phyloP scores from a whole-genome alignment of 768 basidiomycete species.

The Boletus speciosus region DNA sequence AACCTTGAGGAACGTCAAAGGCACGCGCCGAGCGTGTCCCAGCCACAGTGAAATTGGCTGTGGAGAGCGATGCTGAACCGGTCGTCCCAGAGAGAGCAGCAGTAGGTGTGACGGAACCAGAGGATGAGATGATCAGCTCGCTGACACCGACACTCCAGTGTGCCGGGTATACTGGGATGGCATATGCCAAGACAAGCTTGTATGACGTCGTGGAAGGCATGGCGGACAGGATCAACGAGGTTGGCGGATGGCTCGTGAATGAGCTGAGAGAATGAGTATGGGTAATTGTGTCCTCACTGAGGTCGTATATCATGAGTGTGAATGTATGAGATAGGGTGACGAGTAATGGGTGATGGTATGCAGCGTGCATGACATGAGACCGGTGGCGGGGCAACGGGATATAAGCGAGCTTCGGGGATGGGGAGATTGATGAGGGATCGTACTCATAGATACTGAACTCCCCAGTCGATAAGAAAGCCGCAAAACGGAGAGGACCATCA shows the following conservation, averaged over 20 bases:
- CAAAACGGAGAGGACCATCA: conserved; percentile 41
- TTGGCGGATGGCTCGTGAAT: conserved; percentile 76
- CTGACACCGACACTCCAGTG: conserved; percentile 81
- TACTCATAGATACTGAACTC: conserved; percentile 61
- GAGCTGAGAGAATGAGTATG: conserved; percentile 69
- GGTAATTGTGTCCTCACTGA: conserved; percentile 48
- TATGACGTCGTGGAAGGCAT: conserved; percentile 52
- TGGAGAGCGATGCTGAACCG: conserved; percentile 11
- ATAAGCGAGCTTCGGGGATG: conserved; percentile 44
- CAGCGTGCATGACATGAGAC: conserved; percentile 57
- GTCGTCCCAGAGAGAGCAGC: conserved; percentile 2
- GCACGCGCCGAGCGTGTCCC: conserved; percentile 64
- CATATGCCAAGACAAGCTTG: conserved; percentile 72
- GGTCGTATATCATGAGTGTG: conserved; percentile 67
- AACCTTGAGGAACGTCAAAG: conserved; percentile 67
- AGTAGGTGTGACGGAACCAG: conserved; percentile 12
- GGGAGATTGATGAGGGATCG: conserved; percentile 42
- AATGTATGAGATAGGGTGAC: conserved; percentile 67
- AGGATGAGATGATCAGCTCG: conserved; percentile 61
- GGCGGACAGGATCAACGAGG: conserved; percentile 73
- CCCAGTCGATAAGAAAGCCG: conserved; percentile 63
- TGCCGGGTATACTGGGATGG: conserved; percentile 72
- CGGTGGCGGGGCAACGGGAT: conserved; percentile 42
- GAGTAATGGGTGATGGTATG: conserved; percentile 76
- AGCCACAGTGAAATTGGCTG: conserved; percentile 44